Conservation (phyloP, 805 yeast genomes). For the Spathaspora girioi region DNA sequence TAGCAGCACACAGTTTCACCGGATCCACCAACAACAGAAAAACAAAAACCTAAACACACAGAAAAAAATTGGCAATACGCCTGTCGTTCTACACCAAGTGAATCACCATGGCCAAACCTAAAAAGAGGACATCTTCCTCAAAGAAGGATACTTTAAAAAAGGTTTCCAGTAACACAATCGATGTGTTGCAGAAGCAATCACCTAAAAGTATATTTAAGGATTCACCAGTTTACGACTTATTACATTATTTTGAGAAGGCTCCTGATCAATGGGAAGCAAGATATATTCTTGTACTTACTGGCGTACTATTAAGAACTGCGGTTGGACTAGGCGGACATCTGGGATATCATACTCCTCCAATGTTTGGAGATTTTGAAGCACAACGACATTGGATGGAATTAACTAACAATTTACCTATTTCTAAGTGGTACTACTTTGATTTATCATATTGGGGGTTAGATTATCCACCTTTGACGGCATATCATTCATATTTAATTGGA, state of each 20-base stretch:
- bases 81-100: neutral
- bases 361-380: conserved; percentile 95
- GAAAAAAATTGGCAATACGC: neutral
- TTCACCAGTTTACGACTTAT: conserved; percentile 73
- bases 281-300: conserved; percentile 67
- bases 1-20: neutral
- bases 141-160: neutral
- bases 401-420: conserved; percentile 69
- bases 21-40: neutral
- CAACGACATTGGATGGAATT: conserved; percentile 98
- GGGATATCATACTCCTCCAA: conserved; percentile 68
- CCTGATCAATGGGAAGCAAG: conserved; percentile 90
- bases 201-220: conserved; percentile 8
- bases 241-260: conserved; percentile 75
- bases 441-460: conserved; percentile 94
- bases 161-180: neutral
- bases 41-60: neutral
- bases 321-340: conserved; percentile 88
- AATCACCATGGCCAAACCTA: conserved; percentile 3
- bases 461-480: conserved; percentile 96
- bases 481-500: conserved; percentile 81
- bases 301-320: conserved; percentile 75
- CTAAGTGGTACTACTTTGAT: conserved; percentile 86
- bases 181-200: neutral
- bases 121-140: neutral